Conservation (phyloP, 2,329 filamentous ascomycete genomes). For the Fusarium neocosmosporiellum region DNA sequence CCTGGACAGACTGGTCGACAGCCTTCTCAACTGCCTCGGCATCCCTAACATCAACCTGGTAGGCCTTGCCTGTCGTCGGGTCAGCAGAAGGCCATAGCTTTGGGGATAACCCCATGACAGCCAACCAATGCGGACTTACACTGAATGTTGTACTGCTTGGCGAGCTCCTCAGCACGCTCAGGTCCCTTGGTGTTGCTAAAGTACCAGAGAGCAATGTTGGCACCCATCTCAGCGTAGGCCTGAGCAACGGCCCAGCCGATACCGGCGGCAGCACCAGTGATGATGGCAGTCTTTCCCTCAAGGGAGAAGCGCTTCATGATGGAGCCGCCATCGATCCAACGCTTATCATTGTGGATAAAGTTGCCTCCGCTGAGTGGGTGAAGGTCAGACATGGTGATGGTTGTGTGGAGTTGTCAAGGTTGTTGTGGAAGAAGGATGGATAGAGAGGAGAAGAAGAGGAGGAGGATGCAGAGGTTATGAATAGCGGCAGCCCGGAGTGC, state of each 20-base stretch:
- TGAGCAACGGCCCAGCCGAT: constrained; percentile 73
- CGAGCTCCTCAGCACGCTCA: constrained; percentile 69
- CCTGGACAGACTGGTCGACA: constrained; percentile 63
- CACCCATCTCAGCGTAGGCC: constrained; percentile 73
- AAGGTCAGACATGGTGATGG: constrained; percentile 34
- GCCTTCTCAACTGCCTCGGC: constrained; percentile 60
- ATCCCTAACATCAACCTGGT: constrained; percentile 67
- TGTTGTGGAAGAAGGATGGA: not conserved
- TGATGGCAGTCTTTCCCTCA: constrained; percentile 73
- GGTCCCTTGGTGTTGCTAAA: constrained; percentile 71
- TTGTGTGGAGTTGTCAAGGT: not conserved
- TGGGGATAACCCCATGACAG: not conserved
- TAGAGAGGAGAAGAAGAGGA: not conserved
- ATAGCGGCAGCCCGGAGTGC: not conserved
- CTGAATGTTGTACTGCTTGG: constrained; percentile 71
- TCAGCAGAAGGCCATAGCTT: constrained; percentile 16
- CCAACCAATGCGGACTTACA: constrained; percentile 54
- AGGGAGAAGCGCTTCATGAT: constrained; percentile 64
- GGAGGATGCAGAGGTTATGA: not conserved
- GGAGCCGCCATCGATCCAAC: constrained; percentile 38
- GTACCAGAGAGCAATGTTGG: constrained; percentile 76
- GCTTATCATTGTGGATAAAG: constrained; percentile 39
- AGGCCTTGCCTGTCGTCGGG: constrained; percentile 63
- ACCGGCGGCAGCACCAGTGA: constrained; percentile 71
- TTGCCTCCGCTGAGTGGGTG: constrained; percentile 40